A percentile compares a stretch with the other conserved stretches of the same genome.
These are phyloP conservation scores for Amanita phalloides DNA, from an alignment of 768 basidiomycete genomes.

Conservation along the genomic window DNA sequence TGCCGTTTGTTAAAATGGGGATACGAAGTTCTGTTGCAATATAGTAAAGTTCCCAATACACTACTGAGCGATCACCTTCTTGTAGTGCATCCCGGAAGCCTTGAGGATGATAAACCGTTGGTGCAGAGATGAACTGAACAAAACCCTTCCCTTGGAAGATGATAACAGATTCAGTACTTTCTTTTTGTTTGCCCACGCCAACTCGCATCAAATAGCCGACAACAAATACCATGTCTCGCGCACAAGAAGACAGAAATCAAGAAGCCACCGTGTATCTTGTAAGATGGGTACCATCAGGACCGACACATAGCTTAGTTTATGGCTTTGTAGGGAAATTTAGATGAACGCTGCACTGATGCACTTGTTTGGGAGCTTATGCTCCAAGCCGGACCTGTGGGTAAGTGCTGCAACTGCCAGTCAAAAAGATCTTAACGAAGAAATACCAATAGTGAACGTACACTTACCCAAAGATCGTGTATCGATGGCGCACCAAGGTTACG, in stretches of 20 bases:
- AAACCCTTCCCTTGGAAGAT: too few species aligned
- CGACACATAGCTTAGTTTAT: neutral
- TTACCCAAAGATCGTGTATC: constrained; percentile 97
- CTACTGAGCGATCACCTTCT: too few species aligned
- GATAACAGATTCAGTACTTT: too few species aligned
- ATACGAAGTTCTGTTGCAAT: too few species aligned
- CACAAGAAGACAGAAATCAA: constrained; percentile 84
- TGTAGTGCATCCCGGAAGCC: too few species aligned
- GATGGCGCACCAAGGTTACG: constrained; percentile 98
- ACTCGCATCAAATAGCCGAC: neutral
- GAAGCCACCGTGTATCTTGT: constrained; percentile 88
- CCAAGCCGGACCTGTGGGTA: constrained; percentile 97
- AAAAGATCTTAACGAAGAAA: neutral
- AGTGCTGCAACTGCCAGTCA: constrained; percentile 19
- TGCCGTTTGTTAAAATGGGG: too few species aligned
- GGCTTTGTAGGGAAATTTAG: constrained; percentile 75
- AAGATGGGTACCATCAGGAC: constrained; percentile 6
- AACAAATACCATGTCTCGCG: constrained; percentile 39
- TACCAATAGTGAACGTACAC: constrained; percentile 82
- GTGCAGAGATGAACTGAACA: too few species aligned
- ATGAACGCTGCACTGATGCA: constrained; percentile 90
- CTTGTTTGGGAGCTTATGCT: constrained; percentile 98
- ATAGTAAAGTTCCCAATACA: too few species aligned
- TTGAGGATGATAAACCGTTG: too few species aligned
- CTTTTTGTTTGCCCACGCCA: neutral